Percentiles rank a stretch among this genome's conserved stretches.
These are phyloP conservation scores for Crucibulum laeve DNA, from an alignment of 768 basidiomycete genomes.

Conservation along the genomic window DNA sequence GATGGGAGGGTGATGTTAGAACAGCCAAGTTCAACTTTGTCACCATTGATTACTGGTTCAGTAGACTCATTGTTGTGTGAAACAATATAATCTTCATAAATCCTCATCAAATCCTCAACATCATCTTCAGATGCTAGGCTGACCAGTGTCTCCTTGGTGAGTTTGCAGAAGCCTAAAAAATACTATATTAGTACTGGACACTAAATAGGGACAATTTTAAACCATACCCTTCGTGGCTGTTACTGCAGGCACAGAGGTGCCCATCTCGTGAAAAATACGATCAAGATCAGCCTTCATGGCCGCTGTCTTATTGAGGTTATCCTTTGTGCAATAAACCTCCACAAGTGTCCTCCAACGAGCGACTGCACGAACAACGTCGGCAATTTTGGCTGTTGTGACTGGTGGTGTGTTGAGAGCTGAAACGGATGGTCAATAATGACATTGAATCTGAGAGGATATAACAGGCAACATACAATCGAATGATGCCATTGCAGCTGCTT, in stretches of 20 bases:
- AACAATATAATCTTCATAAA: constrained; percentile 16
- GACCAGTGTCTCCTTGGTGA: constrained; percentile 4
- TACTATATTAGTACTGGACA: not conserved
- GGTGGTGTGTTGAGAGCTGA: too few species aligned
- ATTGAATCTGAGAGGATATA: too few species aligned
- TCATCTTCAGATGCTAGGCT: constrained; percentile 14
- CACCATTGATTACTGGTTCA: constrained; percentile 1
- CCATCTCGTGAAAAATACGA: not conserved
- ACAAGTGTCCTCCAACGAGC: too few species aligned
- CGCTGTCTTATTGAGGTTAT: not conserved
- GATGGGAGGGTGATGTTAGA: constrained; percentile 1
- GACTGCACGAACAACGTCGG: too few species aligned
- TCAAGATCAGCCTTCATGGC: not conserved
- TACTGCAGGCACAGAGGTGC: not conserved
- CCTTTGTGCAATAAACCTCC: too few species aligned
- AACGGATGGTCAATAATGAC: too few species aligned
- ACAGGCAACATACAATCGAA: too few species aligned
- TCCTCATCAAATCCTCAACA: constrained; percentile 7
- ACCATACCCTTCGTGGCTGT: not conserved
- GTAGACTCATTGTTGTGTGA: constrained; percentile 6
- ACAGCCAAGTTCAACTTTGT: not conserved
- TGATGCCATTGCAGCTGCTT: too few species aligned
- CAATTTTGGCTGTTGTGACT: too few species aligned
- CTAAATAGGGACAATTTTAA: not conserved
- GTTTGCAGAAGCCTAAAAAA: not conserved